Conservation (phyloP, 108 stramenopile species). For the Nannochloropsis gaditana region DNA sequence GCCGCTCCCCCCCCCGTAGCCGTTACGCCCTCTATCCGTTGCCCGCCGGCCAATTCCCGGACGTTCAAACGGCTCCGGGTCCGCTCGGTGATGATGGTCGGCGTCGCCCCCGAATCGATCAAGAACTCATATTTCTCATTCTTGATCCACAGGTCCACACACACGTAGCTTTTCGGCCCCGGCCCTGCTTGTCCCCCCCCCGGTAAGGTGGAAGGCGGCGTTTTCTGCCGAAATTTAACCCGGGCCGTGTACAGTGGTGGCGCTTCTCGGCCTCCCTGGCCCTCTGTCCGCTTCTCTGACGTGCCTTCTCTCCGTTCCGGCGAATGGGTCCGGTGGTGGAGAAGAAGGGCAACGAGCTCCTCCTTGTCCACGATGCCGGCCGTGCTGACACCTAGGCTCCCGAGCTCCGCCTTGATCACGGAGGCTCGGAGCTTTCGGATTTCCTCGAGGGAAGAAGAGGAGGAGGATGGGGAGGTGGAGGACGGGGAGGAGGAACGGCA, state of each 20-base stretch:
- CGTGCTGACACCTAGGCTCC: background rate
- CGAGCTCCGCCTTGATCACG: background rate
- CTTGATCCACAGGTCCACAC: background rate
- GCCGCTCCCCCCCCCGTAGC: background rate
- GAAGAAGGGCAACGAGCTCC: background rate
- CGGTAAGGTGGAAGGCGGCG: background rate
- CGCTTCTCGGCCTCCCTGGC: background rate
- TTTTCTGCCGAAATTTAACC: background rate
- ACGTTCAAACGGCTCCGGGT: background rate
- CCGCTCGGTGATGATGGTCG: background rate
- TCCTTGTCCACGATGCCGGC: background rate
- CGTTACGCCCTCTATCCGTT: background rate
- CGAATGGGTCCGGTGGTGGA: background rate
- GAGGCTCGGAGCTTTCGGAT: background rate
- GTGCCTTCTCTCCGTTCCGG: background rate
- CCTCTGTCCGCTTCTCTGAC: background rate
- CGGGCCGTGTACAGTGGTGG: background rate
- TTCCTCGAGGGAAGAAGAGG: background rate
- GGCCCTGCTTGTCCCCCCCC: background rate
- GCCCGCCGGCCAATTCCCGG: background rate
- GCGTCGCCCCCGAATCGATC: conserved; percentile 6
- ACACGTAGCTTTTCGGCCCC: background rate
- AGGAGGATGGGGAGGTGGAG: background rate
- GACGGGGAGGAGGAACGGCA: background rate
- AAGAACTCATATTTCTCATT: background rate